These are phyloP conservation scores for Aureobasidium sp. DNA, from an alignment of 2,329 filamentous ascomycete genomes.

Conservation along the genomic window DNA sequence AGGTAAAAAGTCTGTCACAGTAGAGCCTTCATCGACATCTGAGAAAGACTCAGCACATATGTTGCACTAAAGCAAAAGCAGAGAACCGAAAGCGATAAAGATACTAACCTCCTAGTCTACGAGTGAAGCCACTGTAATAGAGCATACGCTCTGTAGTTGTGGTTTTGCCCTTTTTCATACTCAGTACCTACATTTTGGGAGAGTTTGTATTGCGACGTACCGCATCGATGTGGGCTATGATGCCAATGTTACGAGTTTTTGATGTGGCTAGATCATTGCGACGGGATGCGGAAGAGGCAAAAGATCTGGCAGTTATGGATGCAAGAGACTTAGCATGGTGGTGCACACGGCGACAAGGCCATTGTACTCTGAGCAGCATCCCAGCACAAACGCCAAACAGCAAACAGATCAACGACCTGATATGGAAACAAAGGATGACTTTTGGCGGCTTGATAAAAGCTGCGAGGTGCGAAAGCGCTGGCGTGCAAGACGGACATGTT, in stretches of 20 bases:
- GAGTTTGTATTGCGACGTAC: conserved; percentile 33
- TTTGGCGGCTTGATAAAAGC: neutral
- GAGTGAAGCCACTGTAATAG: conserved; percentile 86
- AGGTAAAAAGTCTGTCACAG: conserved; percentile 92
- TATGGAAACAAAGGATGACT: neutral
- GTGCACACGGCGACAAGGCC: conserved; percentile 2
- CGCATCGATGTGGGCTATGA: conserved; percentile 97
- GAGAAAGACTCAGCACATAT: neutral
- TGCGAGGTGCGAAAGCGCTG: neutral
- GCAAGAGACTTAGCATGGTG: neutral
- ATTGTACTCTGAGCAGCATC: conserved; percentile 11
- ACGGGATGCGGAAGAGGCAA: conserved; percentile 8
- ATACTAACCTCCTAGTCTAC: conserved; percentile 63
- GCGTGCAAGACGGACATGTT: neutral
- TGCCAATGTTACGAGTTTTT: conserved; percentile 83
- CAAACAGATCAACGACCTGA: neutral
- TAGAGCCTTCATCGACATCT: conserved; percentile 95
- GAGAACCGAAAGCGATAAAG: neutral
- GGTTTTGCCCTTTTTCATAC: conserved; percentile 67
- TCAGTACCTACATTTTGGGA: conserved; percentile 16
- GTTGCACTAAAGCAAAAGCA: neutral
- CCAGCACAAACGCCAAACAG: neutral
- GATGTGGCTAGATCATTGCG: conserved; percentile 12
- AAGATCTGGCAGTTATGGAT: conserved; percentile 5
- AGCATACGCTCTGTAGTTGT: conserved; percentile 99